Evolutionary conservation across 257 asterid genomes (phyloP), one percentile per base, ranked within the genome.

Genomic region (Cynanchum wilfordii): DNA sequence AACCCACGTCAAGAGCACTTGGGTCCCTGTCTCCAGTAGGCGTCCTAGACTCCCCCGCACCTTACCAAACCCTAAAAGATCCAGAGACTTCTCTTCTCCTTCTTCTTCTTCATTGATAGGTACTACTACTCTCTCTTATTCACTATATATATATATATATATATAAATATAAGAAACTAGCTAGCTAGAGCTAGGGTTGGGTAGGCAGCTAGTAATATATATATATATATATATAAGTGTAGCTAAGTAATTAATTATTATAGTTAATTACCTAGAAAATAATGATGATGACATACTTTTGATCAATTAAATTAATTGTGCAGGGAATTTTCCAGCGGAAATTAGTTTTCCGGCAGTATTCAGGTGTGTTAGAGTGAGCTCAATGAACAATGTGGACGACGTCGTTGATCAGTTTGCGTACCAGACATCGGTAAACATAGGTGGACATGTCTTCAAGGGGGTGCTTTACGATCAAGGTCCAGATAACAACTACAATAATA

Each of bases 1-100:
- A 66, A 91, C 96, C 2, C 97, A 91, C 73, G 86, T 91, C n/a
- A 87, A 79, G 72, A 91, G 96, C 84, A 91, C 97, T 65, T 91
- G 97, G 97, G 82, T 87, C 11, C 96, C 97, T 38, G 85, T 86
- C 12, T 79, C 88, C 0, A 79, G 58, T 44, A 38, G 94, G 67
- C 91, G 89, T 7, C 89, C 86, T 17, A 73, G 86, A 24, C 88
- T 16, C 24, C 57, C n/a, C 24, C 57, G 55, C 17, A 11, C 55
- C n/a, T 72, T 66, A 25, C 79, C 72, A 56, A 83, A 82, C 88
- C 91, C 95, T 87, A 91, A 89, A 66, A 83, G 96, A 85, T 81
- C 75, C 84, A 72, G 89, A 76, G 84, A 87, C 1, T 75, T 33
- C 38, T 4, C 38, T 33, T 33, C 38, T 33, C 38, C 38, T 33